Base-by-base conservation (phyloP, 179 eudicot genomes). In the Spergularia azorica region DNA sequence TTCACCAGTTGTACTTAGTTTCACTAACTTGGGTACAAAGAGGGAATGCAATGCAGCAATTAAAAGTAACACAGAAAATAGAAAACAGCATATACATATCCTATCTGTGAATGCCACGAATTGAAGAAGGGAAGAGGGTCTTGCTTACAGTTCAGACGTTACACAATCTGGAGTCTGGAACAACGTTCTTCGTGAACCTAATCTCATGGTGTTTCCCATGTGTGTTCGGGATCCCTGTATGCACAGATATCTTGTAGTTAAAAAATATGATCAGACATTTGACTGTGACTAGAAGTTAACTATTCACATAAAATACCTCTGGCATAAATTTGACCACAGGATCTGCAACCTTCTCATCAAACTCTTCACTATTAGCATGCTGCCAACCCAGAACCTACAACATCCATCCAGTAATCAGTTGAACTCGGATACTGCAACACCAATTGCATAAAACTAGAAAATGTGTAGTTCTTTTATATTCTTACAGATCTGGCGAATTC, bases 151-250 rank as follows among this genome's bases (percentile, higher is more conserved):
- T 75, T 87, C 91, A 61, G 97, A 87, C 61, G 92, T 90, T 63
- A 89, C 81, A 70, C 99, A 95, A 74, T 88, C 80, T 61, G 93
- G 80, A 58, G 90, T 90, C 73, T 88, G 88, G 50, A 95, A 83
- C 77, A 90, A 77, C 20, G 99, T 95, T 87, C 78, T 90, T 70
- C 99, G 88, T 79, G 94, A 83, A 39, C 99, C 97, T 70, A 95
- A 87, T 80, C 99, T 93, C 99, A 95, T 95, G 21, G 99, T 90
- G 84, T 87, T 90, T 83, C 99, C 99, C 97, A 90, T 93, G 75
- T 88, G 92, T 58, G 97, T 95, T 86, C 91, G 87, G 70, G 97
- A 95, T 57, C 92, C 97, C 99, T 95, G 80, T 62, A 58, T 63
- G 54, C 11, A 51, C 63, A 79, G 36, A 39, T 15, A 26, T 65